Evolutionary conservation across 2,329 filamentous ascomycete genomes (phyloP), one percentile per base, ranked within the genome.

Genomic region (Trichoderma guizhouense): DNA sequence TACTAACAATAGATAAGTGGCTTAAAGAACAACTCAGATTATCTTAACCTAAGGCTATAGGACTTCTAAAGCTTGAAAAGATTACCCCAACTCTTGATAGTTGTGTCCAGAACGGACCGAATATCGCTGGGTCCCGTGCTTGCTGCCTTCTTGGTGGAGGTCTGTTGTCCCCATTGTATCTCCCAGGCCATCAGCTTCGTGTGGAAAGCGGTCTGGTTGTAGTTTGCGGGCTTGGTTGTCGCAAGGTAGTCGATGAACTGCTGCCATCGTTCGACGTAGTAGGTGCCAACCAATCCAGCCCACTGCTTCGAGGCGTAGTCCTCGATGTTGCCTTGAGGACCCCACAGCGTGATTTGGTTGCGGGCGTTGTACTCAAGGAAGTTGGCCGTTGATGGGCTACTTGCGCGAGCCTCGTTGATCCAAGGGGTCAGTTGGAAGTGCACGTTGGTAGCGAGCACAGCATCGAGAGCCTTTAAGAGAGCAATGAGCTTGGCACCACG

Each of bases 341-440:
- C 85, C 85, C 85, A 87, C 12, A 85, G 79, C 7, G 86, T 87
- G 71, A 87, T 78, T 72, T 87, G 85, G 63, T 86, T 86, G 14
- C 83, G 79, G 7, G 85, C 85, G 60, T 86, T 81, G 76, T 84
- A 85, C 69, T 83, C 81, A 55, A 83, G 81, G 73, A 83, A 84
- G 24, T 81, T 76, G 24, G 80, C 75, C 1, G 72, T n/a, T 1
- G 60, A 55, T 0, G 77, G 72, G 7, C 73, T 62, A 64, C 76
- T 77, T 8, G 78, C 79, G 73, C 80, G 79, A 1, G 85, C 84
- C 0, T 81, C 76, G 1, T 73, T 63, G 14, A 86, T 79, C 83
- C 84, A 87, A 5, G 78, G 77, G 0, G 78, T 76, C 24, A 86
- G 81, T 11, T 77, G 77, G 76, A 86, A 87, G 47, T 83, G 78